These are phyloP conservation scores for Miscanthus lutarioriparius DNA, from an alignment of 176 grass and related monocot species.

Conservation along the genomic window DNA sequence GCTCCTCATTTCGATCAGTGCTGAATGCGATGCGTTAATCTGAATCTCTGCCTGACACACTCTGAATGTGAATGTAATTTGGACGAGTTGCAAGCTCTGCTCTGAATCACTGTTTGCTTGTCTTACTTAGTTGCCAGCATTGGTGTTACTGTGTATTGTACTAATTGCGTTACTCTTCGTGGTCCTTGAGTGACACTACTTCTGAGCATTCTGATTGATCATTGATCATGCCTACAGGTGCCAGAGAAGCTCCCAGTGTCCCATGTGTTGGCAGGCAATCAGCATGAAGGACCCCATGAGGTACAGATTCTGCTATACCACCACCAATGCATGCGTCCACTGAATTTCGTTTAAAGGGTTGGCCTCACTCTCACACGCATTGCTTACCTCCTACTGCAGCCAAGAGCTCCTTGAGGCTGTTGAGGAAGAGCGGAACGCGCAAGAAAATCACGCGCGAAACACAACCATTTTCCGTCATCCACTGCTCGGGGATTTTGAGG, in stretches of 20 bases:
- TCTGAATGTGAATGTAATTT: background rate
- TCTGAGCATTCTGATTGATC: background rate
- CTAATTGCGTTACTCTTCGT: background rate
- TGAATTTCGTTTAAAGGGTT: background rate
- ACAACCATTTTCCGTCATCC: conserved; percentile 70
- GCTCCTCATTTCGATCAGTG: background rate
- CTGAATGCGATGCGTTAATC: background rate
- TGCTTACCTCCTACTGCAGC: conserved; percentile 33
- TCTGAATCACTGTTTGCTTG: background rate
- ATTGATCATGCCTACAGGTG: conserved; percentile 53
- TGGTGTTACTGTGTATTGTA: background rate
- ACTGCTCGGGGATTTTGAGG: conserved; percentile 72
- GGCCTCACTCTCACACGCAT: background rate
- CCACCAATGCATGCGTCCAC: background rate
- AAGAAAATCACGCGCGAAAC: conserved; percentile 39
- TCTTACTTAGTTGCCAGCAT: background rate
- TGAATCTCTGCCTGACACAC: background rate
- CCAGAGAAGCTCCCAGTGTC: conserved; percentile 92
- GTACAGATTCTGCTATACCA: conserved; percentile 11
- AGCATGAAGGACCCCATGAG: conserved; percentile 86
- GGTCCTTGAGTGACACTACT: too few relatives aligned
- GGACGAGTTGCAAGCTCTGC: background rate
- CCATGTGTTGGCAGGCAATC: conserved; percentile 93
- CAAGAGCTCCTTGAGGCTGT: conserved; percentile 86
- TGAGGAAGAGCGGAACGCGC: conserved; percentile 63